A percentile compares a stretch with the other conserved stretches of the same genome.
These are phyloP conservation scores for Linnemannia hyalina DNA, from an alignment of 192 early-diverging fungal species.

Conservation along the genomic window DNA sequence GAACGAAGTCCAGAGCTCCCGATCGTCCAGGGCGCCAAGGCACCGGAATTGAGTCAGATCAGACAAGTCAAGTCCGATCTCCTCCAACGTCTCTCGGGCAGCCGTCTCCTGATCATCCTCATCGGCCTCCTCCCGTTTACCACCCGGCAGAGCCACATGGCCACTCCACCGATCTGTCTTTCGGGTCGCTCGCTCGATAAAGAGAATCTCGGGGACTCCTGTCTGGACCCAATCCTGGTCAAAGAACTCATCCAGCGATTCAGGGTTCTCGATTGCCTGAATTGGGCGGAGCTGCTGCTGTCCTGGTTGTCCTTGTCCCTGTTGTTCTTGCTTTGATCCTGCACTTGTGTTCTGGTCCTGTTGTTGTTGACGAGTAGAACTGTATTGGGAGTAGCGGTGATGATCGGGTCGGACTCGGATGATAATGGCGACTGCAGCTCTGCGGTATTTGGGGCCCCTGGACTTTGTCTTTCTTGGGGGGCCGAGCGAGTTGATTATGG, in stretches of 20 bases:
- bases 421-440: conserved; percentile 59
- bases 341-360: neutral
- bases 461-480: conserved; percentile 53
- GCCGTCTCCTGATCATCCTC: conserved; percentile 60
- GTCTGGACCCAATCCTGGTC: conserved; percentile 51
- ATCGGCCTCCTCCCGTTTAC: conserved; percentile 56
- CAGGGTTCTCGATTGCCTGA: conserved; percentile 47
- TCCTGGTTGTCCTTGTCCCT: neutral
- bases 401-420: conserved; percentile 57
- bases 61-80: conserved; percentile 58
- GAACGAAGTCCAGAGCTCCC: conserved; percentile 62
- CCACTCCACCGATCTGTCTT: conserved; percentile 65
- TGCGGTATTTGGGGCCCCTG: conserved; percentile 46
- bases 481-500: conserved; percentile 56
- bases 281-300: conserved; percentile 40
- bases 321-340: neutral
- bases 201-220: conserved; percentile 59
- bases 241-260: conserved; percentile 59
- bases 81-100: conserved; percentile 57
- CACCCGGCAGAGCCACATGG: conserved; percentile 61
- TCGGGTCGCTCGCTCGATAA: conserved; percentile 57
- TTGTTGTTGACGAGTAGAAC: conserved; percentile 6
- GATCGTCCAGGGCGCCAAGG: conserved; percentile 58
- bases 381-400: conserved; percentile 34
- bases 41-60: conserved; percentile 51